Evolutionary conservation across 176 grass and related monocot species (phyloP), one percentile per base, ranked within the genome.

Genomic region (Chrysopogon serrulatus): DNA sequence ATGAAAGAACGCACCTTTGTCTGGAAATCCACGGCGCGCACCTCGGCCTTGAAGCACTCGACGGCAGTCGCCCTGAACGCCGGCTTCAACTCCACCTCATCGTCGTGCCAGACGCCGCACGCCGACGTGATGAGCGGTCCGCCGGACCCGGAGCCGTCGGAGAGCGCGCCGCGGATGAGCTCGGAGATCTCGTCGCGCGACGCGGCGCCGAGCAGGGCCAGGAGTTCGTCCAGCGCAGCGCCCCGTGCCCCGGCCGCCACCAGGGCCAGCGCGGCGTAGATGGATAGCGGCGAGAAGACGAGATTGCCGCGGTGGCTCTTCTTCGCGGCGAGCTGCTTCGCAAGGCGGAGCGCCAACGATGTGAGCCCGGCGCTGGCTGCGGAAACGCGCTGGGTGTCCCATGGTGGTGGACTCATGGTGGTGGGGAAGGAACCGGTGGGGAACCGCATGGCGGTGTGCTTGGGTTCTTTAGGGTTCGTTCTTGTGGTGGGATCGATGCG

Each of bases 21-120:
- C 44, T 5, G 3, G 54, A 59, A 59, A 24, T 59, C 54, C 23
- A 26, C 54, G 54, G 54, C 23, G 23, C 23, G 54, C n/a, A 12
- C 54, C 3, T 24, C 54, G 54, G 54, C 54, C 54, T 59, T 59
- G 23, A n/a, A 24, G 59, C 4, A 28, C 10, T 5, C 11, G 10
- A 5, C 12, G 59, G 24, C 24, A 26, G 26, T 27, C 11, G n/a
- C 10, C 2, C 59, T 13, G 59, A 28, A 12, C 0, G 66, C 36
- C 23, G 66, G 57, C 79, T 82, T 90, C 32, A 90, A 30, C 4
- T 21, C 1, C 40, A 65, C 2, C 3, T 40, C 37, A 19, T 60
- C 8, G 10, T 90, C 79, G 19, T 65, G 47, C 74, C 79, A 90
- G 14, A 83, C 31, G 16, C 79, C 67, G 35, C 76, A 61, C 23